Base-by-base conservation (phyloP, 225 moss, liverwort and hornwort genomes). In the Takakia lepidozioides region DNA sequence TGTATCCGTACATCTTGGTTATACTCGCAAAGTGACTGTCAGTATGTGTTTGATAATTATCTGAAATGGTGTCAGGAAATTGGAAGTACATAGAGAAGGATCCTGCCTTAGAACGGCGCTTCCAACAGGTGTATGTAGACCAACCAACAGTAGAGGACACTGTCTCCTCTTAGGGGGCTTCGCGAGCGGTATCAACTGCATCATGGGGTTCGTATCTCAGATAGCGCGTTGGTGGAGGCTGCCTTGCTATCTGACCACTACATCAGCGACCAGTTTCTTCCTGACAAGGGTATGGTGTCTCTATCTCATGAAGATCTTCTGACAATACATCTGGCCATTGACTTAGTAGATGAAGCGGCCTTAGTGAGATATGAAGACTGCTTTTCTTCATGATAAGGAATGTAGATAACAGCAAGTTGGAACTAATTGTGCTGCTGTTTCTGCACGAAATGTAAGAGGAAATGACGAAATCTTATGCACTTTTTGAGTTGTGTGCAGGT, bases 331-430 rank as follows among this genome's bases (percentile, higher is more conserved):
- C 38, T 54, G n/a, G 95, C 95, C 22, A 98, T 98, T 47, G 95
- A 98, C 51, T 57, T 98, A 14, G 95, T 98, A 11, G 95, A 98
- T 29, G 93, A 95, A 65, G 89, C 93, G 38, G 93, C n/a, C n/a
- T n/a, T n/a, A n/a, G n/a, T n/a, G n/a, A n/a, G n/a, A n/a, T n/a
- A n/a, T n/a, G n/a, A n/a, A n/a, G n/a, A n/a, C n/a, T n/a, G n/a
- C n/a, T n/a, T n/a, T n/a, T n/a, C 93, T 23, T 89, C 93, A 37
- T 89, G 89, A 62, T 44, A 89, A 68, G 89, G 89, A 61, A 95
- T 95, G 89, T 89, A 93, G 61, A 89, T 93, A 0, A 93, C 93
- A 15, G 90, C 95, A 10, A 95, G 90, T n/a, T n/a, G n/a, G n/a
- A 43, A 8, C 9, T 16, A 16, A 16, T 13, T 19, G 10, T 57